Evolutionary conservation across 129 eudicot genomes (phyloP).

Genomic region (Lactuca sativa): DNA sequence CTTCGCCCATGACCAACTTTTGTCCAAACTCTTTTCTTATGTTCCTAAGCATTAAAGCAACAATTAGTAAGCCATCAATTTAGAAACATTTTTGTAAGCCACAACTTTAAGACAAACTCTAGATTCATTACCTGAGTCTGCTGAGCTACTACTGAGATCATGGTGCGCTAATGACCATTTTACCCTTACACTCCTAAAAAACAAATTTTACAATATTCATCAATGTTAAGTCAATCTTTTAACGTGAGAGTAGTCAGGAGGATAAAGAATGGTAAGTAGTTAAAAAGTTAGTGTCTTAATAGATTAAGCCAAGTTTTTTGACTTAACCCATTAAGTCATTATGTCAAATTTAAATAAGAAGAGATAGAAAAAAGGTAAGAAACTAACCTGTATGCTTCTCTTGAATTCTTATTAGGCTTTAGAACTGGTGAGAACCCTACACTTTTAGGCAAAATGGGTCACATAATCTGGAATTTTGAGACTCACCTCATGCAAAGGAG

Average conservation of each 20-base stretch:
- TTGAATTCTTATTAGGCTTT: constrained; percentile 41
- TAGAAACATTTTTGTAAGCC: neutral
- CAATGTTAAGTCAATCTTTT: no score
- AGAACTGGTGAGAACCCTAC: constrained; percentile 71
- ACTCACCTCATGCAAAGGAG: constrained; percentile 81
- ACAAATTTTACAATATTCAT: no score
- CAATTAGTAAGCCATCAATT: constrained; percentile 9
- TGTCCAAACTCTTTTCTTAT: constrained; percentile 38
- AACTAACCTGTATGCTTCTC: constrained; percentile 57
- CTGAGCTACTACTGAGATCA: constrained; percentile 51
- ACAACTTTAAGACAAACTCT: constrained; percentile 44
- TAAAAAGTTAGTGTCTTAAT: no score
- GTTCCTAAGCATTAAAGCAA: constrained; percentile 45
- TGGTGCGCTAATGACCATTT: constrained; percentile 8
- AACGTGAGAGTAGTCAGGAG: no score
- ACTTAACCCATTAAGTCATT: no score
- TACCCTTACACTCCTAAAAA: no score
- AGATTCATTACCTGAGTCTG: constrained; percentile 58
- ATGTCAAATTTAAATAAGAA: neutral
- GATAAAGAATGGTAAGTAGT: no score
- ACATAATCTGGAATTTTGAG: constrained; percentile 67
- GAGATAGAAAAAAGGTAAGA: neutral
- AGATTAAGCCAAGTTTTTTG: no score
- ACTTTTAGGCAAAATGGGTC: constrained; percentile 77
- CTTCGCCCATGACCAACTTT: constrained; percentile 31